phyloP scores from a whole-genome alignment of 768 basidiomycete genomes.

The Rhizopogon roseolus region DNA sequence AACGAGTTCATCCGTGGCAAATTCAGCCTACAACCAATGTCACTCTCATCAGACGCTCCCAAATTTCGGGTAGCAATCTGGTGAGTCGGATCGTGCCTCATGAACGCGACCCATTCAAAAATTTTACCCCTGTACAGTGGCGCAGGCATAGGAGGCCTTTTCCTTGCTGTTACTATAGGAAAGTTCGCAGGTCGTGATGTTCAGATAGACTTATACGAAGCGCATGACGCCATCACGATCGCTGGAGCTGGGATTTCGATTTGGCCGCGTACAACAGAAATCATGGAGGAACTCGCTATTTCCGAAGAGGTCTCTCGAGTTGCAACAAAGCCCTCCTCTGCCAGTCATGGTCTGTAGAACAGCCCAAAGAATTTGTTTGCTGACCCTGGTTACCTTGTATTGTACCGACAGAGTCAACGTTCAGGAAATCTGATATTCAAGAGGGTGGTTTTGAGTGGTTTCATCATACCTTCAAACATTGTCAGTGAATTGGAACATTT shows the following conservation, averaged over 20 bases:
- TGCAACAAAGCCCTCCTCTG: constrained; percentile 10
- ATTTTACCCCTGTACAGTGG: neutral
- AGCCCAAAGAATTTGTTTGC: no score
- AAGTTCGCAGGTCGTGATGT: constrained; percentile 21
- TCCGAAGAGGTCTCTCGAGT: constrained; percentile 11
- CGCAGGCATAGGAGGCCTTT: constrained; percentile 32
- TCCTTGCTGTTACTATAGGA: constrained; percentile 30
- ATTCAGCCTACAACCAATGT: neutral
- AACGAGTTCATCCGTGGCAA: neutral
- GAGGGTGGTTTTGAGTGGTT: constrained; percentile 6
- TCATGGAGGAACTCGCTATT: constrained; percentile 37
- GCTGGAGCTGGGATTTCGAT: constrained; percentile 39
- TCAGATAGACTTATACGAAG: constrained; percentile 39
- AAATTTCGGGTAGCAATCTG: constrained; percentile 6
- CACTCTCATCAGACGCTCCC: neutral
- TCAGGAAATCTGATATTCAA: neutral
- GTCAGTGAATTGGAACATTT: neutral
- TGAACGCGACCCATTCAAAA: neutral
- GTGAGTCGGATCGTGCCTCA: neutral
- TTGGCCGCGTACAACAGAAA: constrained; percentile 40
- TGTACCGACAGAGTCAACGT: neutral
- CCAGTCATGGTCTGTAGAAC: neutral
- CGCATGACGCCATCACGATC: constrained; percentile 29
- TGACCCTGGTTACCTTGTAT: neutral
- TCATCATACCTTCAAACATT: constrained; percentile 2